Evolutionary conservation across 805 yeast genomes (phyloP).

Genomic region (Vanderwaltozyma verrucispora): DNA sequence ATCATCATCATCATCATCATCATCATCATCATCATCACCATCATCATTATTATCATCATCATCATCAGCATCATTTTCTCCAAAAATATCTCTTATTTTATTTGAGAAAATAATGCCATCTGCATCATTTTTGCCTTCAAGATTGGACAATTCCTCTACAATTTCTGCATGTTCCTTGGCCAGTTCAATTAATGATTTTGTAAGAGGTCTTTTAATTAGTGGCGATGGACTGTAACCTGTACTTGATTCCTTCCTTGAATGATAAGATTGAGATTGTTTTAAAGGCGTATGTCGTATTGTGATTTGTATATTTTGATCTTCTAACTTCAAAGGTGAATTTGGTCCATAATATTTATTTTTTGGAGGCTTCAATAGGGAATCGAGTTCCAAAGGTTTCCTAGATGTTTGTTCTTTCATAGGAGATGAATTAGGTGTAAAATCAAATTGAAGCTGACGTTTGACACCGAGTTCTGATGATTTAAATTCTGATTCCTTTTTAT

Average conservation of each 20-base stretch:
- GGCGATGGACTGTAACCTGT: slow-evolving; percentile 22
- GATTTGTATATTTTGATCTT: slow-evolving; percentile 29
- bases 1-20: slow-evolving; percentile 7
- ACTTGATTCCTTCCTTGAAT: background rate
- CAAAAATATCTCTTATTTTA: slow-evolving; percentile 5
- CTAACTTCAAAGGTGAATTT: slow-evolving; percentile 22
- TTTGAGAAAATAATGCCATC: slow-evolving; percentile 6
- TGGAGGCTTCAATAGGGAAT: too few relatives aligned
- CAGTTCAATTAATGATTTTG: slow-evolving; percentile 18
- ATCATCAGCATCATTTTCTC: slow-evolving; percentile 13
- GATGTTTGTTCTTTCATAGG: slow-evolving; percentile 8
- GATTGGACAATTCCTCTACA: slow-evolving; percentile 11
- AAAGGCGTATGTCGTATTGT: slow-evolving; percentile 9
- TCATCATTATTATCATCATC: slow-evolving; percentile 6
- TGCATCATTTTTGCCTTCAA: slow-evolving; percentile 7
- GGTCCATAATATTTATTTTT: slow-evolving; percentile 19
- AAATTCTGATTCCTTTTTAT: background rate
- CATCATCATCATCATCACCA: slow-evolving; percentile 9
- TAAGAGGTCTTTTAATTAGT: slow-evolving; percentile 18
- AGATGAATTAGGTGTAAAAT: slow-evolving; percentile 13
- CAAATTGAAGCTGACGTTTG: slow-evolving; percentile 13
- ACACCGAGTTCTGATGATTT: background rate
- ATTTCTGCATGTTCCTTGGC: slow-evolving; percentile 26
- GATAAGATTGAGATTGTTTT: background rate
- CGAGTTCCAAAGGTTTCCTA: background rate